Evolutionary conservation across 2,329 filamentous ascomycete species (phyloP), one percentile per base, ranked within the genome.

Genomic region (Acrocalymma vagum): DNA sequence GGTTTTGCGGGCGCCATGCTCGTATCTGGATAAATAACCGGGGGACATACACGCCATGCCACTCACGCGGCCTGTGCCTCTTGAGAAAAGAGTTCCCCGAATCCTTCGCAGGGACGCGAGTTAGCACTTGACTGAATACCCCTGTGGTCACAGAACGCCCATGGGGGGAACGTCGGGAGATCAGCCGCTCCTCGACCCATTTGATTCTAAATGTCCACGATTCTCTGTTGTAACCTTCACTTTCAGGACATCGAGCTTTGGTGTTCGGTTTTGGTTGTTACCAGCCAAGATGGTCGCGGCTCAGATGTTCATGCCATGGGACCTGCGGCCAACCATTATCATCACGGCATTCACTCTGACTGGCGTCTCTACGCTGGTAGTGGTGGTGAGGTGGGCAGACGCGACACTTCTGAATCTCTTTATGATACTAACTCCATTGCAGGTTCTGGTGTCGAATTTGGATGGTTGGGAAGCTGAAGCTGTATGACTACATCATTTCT

Each of bases 391-490:
- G 49, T 38, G 22, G 11, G 31, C 22, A 16, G 24, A 28, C 21
- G n/a, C n/a, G n/a, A n/a, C n/a, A n/a, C n/a, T n/a, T n/a, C n/a
- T 16, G 4, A 11, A 14, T 21, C 1, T 8, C 7, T 27, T 9
- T 9, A 10, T 22, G 20, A 14, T 38, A 14, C 34, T 41, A 9
- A 48, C 11, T 3, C 9, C 18, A 10, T 15, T 15, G 3, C 14
- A 61, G 60, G 30, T 60, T 61, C 42, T 62, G 52, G 27, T 61
- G 53, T 32, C 58, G 60, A n/a, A 30, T 55, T 33, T 62, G 43
- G 39, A 38, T 62, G 13, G 49, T 58, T 13, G 49, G 56, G 8
- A 55, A 30, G 32, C 24, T 60, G n/a, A 57, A 58, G 25, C 15
- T 41, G 6, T 60, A 61, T 34, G 58, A 63, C 38, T 62, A 52